phyloP scores from a whole-genome alignment of 2,329 filamentous ascomycete genomes.

The Aspergillus caelatus region DNA sequence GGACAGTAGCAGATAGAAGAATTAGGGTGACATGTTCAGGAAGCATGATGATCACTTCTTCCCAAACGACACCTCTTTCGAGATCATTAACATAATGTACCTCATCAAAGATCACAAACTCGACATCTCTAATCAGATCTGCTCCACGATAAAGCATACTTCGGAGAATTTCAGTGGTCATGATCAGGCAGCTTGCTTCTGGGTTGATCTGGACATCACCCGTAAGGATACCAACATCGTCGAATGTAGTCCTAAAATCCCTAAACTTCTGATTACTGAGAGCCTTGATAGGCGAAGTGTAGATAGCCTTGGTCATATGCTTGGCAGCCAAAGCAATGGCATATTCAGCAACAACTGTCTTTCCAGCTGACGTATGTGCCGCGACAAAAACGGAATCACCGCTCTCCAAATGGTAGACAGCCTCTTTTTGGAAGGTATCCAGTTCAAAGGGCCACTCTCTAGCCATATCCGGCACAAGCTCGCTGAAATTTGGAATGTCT shows the following conservation, averaged over 20 bases:
- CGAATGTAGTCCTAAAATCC: constrained; percentile 86
- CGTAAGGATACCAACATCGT: constrained; percentile 94
- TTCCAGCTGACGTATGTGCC: constrained; percentile 95
- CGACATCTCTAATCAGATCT: constrained; percentile 93
- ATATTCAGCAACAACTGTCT: constrained; percentile 97
- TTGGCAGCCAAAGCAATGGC: constrained; percentile 95
- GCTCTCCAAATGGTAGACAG: constrained; percentile 93
- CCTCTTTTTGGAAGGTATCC: constrained; percentile 98
- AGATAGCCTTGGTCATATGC: constrained; percentile 99
- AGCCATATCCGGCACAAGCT: constrained; percentile 95
- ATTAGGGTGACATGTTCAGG: constrained; percentile 97
- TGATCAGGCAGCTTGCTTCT: constrained; percentile 96
- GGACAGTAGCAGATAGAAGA: constrained; percentile 90
- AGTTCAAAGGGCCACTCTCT: constrained; percentile 95
- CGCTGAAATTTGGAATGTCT: constrained; percentile 89
- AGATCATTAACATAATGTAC: constrained; percentile 98
- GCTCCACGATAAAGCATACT: constrained; percentile 98
- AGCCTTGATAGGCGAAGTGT: constrained; percentile 97
- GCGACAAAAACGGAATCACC: constrained; percentile 98
- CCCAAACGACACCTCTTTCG: constrained; percentile 96
- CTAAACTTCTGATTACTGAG: constrained; percentile 98
- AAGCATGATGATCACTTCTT: constrained; percentile 99
- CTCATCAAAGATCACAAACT: constrained; percentile 98
- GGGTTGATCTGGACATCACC: constrained; percentile 98
- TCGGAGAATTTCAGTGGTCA: constrained; percentile 97